Base-by-base conservation (phyloP, 352 stramenopile genomes). In the Elongisporangium prolatum region DNA sequence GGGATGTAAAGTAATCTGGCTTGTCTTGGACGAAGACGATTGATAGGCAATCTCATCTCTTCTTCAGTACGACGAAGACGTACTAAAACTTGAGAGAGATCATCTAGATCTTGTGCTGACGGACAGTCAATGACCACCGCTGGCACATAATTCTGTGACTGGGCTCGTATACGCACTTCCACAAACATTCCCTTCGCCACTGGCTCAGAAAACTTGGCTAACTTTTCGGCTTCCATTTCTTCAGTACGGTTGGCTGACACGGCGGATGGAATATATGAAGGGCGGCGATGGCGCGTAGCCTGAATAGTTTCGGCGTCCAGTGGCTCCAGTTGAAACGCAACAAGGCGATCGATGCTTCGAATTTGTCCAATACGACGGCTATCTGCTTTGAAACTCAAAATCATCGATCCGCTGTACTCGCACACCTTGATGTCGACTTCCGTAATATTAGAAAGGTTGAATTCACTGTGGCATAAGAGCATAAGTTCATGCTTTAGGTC, bases 301-400 rank as follows among this genome's bases (percentile, higher is more conserved):
- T 92, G 69, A 49, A 90, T 68, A 17, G 71, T 89, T 40, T 87
- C 84, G 2, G 70, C 54, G 52, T 90, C 74, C 7, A 95, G 67
- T 4, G 84, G 71, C 57, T 93, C 83, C 20, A 95, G 65, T 59
- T 95, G 86, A 56, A 93, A 95, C 20, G 86, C 86, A 54, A 95
- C 89, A 11, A 95, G 63, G 0, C 85, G 77, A 22, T 95, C 86
- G 55, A 95, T 91, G 64, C 84, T 94, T 25, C 86, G 84, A 52
- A 95, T 94, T 60, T 93, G 84, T 16, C 80, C 84, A 21, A 95
- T 77, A 16, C 86, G 81, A 8, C 86, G 84, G 47, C 79, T 93
- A 57, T 95, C 86, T 3, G 86, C 83, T 67, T 95, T 95, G 60
- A 93, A 94, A 53, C 84, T 91, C 59, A 91, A 54, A 54, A 95